Base-by-base conservation (phyloP, 2,329 filamentous ascomycete genomes). In the Fusarium nanum region DNA sequence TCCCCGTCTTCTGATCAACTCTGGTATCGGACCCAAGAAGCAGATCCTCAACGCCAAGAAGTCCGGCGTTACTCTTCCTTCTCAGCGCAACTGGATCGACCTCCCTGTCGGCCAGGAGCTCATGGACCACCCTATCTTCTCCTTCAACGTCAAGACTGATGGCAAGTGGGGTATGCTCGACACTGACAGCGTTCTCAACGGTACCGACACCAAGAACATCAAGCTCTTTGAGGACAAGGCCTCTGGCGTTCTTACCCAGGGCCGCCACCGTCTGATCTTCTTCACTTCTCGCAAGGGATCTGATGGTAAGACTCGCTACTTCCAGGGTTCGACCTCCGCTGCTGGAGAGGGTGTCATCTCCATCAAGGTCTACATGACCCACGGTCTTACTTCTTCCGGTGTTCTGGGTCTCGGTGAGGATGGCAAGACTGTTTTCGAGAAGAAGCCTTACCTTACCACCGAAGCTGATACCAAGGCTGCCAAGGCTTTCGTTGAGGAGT, bases 271-370 rank as follows among this genome's bases (percentile, higher is more conserved):
- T 1, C 85, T 88, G 85, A 76, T 90, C 22, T 76, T 76, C 68
- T 79, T 78, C 49, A 88, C 90, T 67, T 84, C 88, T 65, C 85
- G 90, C 73, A 80, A 77, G 32, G 84, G 85, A 27, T 78, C 79
- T 4, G 89, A 92, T 70, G 88, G 88, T 27, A 85, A 89, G 58
- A 84, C 86, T 11, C 85, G 89, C 48, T 87, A 90, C 72, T 81
- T 91, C 20, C 89, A 92, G 75, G 92, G 87, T 83, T 91, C 89
- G 12, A 85, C 88, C 45, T 85, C 89, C 68, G 88, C 91, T 27
- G 89, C 91, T 68, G 86, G 84, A 28, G 84, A 85, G 82, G 82
- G 80, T 34, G 77, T 83, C 30, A 84, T 86, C 77, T 85, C 81
- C 5, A 82, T 88, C 68, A 86, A 82, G 63, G 83, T 86, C 64